Evolutionary conservation across 306 rosid species (phyloP).

Genomic region (Fragaria iinumae): DNA sequence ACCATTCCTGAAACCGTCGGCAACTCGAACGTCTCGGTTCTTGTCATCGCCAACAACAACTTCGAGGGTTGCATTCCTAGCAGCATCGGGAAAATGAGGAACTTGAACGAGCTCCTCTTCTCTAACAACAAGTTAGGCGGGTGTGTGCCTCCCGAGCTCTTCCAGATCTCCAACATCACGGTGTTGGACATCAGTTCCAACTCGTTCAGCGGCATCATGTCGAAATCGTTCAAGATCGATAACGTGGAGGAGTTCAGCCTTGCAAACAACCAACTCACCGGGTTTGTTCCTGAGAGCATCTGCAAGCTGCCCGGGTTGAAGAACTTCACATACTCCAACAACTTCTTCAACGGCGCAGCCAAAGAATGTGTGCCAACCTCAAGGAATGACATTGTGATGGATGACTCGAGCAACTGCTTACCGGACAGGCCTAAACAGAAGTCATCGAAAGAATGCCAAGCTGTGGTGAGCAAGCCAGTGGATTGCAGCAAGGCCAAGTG

Average conservation of each 20-base stretch:
- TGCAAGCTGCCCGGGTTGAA: constrained; percentile 50
- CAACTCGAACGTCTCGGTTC: constrained; percentile 45
- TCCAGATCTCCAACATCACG: constrained; percentile 21
- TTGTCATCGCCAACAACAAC: constrained; percentile 56
- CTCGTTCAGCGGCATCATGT: constrained; percentile 49
- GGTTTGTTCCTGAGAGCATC: constrained; percentile 43
- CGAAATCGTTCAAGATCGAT: constrained; percentile 30
- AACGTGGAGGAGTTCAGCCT: constrained; percentile 37
- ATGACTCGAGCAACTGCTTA: constrained; percentile 52
- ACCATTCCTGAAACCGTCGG: constrained; percentile 63
- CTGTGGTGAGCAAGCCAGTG: constrained; percentile 49
- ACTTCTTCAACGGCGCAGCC: constrained; percentile 64
- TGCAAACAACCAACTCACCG: constrained; percentile 55
- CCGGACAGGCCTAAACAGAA: constrained; percentile 64
- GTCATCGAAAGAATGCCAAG: constrained; percentile 27
- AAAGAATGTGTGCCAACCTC: constrained; percentile 42
- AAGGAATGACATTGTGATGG: constrained; percentile 27
- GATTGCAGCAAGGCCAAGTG: constrained; percentile 70
- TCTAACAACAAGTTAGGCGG: constrained; percentile 50
- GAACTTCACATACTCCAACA: constrained; percentile 55
- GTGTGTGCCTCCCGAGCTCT: constrained; percentile 58
- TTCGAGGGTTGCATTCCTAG: constrained; percentile 58
- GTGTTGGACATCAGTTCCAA: constrained; percentile 57
- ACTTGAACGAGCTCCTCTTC: constrained; percentile 50
- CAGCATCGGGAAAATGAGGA: constrained; percentile 56